Conservation (phyloP, 2,329 filamentous ascomycete species). For the Trichoderma sp. region DNA sequence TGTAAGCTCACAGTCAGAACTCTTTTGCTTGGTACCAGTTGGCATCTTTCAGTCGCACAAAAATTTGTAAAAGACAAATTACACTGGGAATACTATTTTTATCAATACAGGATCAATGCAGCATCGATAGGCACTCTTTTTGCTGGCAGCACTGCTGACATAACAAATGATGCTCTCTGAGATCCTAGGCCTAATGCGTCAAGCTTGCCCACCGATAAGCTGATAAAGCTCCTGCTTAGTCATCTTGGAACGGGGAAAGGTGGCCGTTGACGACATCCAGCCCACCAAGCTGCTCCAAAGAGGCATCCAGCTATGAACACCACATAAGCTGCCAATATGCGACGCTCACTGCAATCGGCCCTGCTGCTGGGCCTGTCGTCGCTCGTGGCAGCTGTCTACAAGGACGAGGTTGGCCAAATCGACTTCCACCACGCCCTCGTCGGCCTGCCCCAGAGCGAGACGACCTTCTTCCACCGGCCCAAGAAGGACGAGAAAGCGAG, state of each 20-base stretch:
- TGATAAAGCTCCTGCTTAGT: slow-evolving; percentile 11
- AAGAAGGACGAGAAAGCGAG: slow-evolving; percentile 78
- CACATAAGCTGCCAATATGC: slow-evolving; percentile 30
- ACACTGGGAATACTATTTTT: not conserved
- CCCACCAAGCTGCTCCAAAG: slow-evolving; percentile 13
- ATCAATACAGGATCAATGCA: not conserved
- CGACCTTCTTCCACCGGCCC: slow-evolving; percentile 94
- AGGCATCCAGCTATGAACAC: slow-evolving; percentile 12
- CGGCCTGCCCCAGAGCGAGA: slow-evolving; percentile 74
- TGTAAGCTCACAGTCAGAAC: not conserved
- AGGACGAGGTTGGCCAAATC: slow-evolving; percentile 85
- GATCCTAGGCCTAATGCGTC: not conserved
- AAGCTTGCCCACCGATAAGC: not conserved
- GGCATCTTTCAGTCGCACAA: not conserved
- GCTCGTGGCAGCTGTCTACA: slow-evolving; percentile 66
- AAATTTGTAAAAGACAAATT: not conserved
- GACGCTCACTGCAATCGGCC: slow-evolving; percentile 36
- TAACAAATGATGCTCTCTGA: not conserved
- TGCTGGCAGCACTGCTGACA: not conserved
- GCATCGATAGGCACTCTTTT: not conserved
- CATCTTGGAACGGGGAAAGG: slow-evolving; percentile 8
- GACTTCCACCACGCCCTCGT: slow-evolving; percentile 92
- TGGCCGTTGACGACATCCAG: slow-evolving; percentile 18
- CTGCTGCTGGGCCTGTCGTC: slow-evolving; percentile 41
- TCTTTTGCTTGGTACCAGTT: not conserved